Percentiles rank a stretch among this genome's conserved stretches.
Conservation (phyloP, 208 protist species). For the Phytomonas francai region DNA sequence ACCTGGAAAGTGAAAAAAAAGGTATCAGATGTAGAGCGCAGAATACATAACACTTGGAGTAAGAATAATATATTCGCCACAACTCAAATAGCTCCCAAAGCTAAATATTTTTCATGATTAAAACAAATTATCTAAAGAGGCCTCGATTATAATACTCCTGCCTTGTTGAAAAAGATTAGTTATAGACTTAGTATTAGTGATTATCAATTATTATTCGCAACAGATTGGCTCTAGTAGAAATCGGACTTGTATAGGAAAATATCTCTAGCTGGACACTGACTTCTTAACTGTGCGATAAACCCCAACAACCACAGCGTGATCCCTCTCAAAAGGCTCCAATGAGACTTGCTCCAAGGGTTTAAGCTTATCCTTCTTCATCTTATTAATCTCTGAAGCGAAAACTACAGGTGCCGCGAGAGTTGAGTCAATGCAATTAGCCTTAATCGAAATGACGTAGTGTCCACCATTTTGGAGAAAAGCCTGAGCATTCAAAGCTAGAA, state of each 20-base stretch:
- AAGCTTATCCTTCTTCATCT: slow-evolving; percentile 96
- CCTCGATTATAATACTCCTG: neutral
- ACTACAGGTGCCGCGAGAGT: slow-evolving; percentile 96
- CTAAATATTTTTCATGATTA: neutral
- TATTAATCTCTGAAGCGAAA: slow-evolving; percentile 97
- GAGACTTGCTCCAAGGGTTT: slow-evolving; percentile 98
- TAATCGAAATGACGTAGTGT: slow-evolving; percentile 99
- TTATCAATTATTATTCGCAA: slow-evolving; percentile 7
- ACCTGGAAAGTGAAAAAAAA: neutral
- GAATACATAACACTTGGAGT: slow-evolving; percentile 4
- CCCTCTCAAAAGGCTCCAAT: slow-evolving; percentile 99
- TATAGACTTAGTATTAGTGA: neutral
- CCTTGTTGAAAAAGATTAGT: neutral
- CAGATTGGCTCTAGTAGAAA: slow-evolving; percentile 1
- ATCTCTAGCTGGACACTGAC: slow-evolving; percentile 7
- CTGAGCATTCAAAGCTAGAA: slow-evolving; percentile 98
- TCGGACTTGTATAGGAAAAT: slow-evolving; percentile 1
- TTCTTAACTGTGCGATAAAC: slow-evolving; percentile 86
- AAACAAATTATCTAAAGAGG: neutral
- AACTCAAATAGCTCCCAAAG: neutral
- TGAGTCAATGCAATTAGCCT: slow-evolving; percentile 99
- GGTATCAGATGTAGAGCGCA: slow-evolving; percentile 1
- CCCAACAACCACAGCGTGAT: slow-evolving; percentile 98
- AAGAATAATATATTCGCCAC: slow-evolving; percentile 1
- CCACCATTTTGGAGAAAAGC: slow-evolving; percentile 99